These are phyloP conservation scores for Beauveria sp. DNA, from an alignment of 2,329 filamentous ascomycete species.

Conservation along the genomic window DNA sequence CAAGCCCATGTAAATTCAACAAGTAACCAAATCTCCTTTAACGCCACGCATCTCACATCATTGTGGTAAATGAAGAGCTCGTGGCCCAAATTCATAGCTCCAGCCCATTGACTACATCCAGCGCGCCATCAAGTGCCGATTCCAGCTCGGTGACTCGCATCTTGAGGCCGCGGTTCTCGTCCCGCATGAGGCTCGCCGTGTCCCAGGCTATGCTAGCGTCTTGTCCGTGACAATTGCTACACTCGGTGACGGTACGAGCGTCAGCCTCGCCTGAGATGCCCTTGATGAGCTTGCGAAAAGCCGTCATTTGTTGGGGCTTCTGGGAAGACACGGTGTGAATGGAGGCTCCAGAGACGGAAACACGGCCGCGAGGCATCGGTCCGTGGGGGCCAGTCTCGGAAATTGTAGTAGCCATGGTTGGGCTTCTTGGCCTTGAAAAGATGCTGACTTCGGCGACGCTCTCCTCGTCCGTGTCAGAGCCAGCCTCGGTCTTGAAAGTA, in stretches of 20 bases:
- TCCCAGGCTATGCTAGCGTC: conserved; percentile 56
- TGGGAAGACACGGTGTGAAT: conserved; percentile 30
- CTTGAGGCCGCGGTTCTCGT: conserved; percentile 57
- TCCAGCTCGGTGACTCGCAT: conserved; percentile 51
- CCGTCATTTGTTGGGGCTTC: conserved; percentile 22
- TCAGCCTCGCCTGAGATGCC: conserved; percentile 31
- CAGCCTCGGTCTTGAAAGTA: conserved; percentile 33
- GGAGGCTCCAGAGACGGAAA: conserved; percentile 30
- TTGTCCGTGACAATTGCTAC: conserved; percentile 50
- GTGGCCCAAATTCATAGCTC: neutral
- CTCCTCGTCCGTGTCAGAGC: conserved; percentile 46
- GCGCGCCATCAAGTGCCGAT: conserved; percentile 50
- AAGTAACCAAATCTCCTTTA: neutral
- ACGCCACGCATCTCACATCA: conserved; percentile 7
- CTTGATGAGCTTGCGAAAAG: conserved; percentile 35
- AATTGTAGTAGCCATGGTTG: conserved; percentile 37
- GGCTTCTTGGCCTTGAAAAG: conserved; percentile 54
- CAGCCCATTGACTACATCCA: conserved; percentile 52
- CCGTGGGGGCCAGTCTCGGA: conserved; percentile 22
- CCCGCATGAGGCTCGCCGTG: conserved; percentile 51
- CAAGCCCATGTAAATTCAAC: conserved; percentile 1
- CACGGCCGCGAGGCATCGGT: neutral
- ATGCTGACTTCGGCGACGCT: conserved; percentile 45
- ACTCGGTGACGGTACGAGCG: conserved; percentile 25
- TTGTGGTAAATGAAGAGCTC: neutral